Evolutionary conservation across 495 filamentous ascomycete genomes (phyloP).

Genomic region (Trichoderma virens): DNA sequence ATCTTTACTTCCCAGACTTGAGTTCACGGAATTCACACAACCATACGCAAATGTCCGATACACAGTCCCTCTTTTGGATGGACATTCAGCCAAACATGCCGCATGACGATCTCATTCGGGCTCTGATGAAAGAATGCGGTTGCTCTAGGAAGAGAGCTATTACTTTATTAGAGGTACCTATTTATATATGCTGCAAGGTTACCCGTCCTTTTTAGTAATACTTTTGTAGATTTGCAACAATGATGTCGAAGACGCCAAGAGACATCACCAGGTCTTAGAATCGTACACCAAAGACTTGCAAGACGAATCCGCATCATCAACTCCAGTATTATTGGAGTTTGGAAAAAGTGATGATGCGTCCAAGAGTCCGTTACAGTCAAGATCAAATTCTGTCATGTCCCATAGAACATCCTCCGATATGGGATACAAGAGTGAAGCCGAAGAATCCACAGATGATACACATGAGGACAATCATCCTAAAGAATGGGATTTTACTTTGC

Average conservation of each 20-base stretch:
- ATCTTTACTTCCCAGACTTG: background rate
- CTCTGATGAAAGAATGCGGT: background rate
- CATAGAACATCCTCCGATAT: background rate
- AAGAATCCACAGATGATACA: background rate
- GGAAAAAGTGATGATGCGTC: background rate
- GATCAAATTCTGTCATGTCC: background rate
- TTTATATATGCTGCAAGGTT: background rate
- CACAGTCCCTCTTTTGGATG: background rate
- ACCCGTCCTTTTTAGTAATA: background rate
- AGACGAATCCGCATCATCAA: background rate
- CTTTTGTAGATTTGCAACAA: background rate
- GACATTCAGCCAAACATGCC: background rate
- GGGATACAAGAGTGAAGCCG: background rate
- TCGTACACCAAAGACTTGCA: background rate
- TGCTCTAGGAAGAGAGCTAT: background rate
- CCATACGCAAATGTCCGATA: background rate
- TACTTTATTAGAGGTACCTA: background rate
- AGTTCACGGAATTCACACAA: background rate
- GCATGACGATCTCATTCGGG: background rate
- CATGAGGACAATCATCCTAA: background rate
- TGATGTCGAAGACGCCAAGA: background rate
- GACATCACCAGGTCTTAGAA: background rate
- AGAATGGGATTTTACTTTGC: constrained; percentile 11
- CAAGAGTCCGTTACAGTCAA: background rate
- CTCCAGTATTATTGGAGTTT: background rate